Percentiles rank a stretch among this genome's conserved stretches.
These are phyloP conservation scores for Scheffersomyces lignosus DNA, from an alignment of 805 yeast genomes.

Conservation along the genomic window DNA sequence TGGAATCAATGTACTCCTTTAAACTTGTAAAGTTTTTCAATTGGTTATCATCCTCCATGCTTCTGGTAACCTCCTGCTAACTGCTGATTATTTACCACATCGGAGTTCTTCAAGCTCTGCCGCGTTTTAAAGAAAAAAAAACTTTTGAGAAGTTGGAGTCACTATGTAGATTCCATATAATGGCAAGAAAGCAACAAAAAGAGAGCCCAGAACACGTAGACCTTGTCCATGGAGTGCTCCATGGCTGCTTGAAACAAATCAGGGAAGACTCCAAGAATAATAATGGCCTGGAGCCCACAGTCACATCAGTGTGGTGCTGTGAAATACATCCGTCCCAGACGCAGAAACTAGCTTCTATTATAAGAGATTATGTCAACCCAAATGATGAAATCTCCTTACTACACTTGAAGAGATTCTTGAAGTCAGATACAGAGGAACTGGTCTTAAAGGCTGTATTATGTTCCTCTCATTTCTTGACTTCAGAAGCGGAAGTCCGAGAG, in stretches of 20 bases:
- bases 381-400: constrained; percentile 25
- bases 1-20: neutral
- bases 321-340: constrained; percentile 41
- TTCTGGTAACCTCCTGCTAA: too few species aligned
- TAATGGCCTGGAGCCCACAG: constrained; percentile 20
- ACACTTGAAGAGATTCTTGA: constrained; percentile 55
- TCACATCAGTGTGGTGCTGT: constrained; percentile 48
- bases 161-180: too few species aligned
- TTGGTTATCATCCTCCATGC: neutral
- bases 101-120: too few species aligned
- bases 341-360: constrained; percentile 22
- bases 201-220: constrained; percentile 36
- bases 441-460: constrained; percentile 48
- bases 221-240: constrained; percentile 44
- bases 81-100: too few species aligned
- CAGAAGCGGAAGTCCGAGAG: constrained; percentile 19
- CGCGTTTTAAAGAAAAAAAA: too few species aligned
- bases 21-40: neutral
- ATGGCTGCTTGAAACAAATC: constrained; percentile 47
- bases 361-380: constrained; percentile 26
- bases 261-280: constrained; percentile 18
- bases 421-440: constrained; percentile 1
- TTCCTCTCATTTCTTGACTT: constrained; percentile 32
- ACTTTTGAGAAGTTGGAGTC: too few species aligned
- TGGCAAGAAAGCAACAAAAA: neutral